Conservation (phyloP, 176 grass and related monocot genomes). For the Dendrocalamus sinicus region DNA sequence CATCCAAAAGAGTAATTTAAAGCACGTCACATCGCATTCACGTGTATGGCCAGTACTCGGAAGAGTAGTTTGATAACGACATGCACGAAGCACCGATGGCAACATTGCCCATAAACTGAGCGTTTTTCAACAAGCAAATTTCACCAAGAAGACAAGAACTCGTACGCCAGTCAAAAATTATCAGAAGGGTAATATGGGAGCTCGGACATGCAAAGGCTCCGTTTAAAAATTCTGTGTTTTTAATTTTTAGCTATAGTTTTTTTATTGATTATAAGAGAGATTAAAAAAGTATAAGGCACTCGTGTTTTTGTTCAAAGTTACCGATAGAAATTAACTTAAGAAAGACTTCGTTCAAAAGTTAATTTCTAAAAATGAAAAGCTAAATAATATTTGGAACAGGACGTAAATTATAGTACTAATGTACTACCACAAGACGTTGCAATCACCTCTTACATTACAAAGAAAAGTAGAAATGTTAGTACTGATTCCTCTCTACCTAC, state of each 20-base stretch:
- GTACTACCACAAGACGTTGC: background rate
- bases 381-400: no score
- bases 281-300: no score
- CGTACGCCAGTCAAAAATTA: background rate
- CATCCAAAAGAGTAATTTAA: background rate
- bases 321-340: no score
- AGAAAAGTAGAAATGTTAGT: background rate
- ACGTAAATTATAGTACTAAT: background rate
- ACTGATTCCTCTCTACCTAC: background rate
- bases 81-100: background rate
- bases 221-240: no score
- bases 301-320: no score
- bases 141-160: background rate
- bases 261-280: no score
- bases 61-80: no score
- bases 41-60: background rate
- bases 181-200: background rate
- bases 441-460: background rate
- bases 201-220: background rate
- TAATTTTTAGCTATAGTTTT: no score
- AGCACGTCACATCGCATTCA: background rate
- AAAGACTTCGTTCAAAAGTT: no score
- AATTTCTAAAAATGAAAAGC: no score
- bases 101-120: background rate
- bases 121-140: background rate